Base-by-base conservation (phyloP, 805 yeast species). In the Pichia thaimueangensis region DNA sequence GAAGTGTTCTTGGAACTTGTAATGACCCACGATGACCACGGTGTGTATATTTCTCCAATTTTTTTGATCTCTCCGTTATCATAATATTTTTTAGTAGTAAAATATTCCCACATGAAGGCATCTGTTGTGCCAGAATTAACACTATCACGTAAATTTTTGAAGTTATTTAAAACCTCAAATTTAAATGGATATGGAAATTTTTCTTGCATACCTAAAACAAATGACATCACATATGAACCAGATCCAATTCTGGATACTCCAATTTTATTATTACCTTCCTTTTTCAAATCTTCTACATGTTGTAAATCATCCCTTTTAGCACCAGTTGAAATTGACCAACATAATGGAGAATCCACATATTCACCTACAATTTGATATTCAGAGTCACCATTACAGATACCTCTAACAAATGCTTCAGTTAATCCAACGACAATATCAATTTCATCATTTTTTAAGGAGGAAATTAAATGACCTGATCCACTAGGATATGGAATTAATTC, bases 11-110 rank as follows among this genome's bases (percentile, higher is more conserved):
- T 55, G 41, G 71, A 62, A 5, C 78, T 78, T 17, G 78, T 76
- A 37, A 87, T 71, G 13, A 86, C 89, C 96, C 96, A 88, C 2
- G 95, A 84, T 10, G 96, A 91, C 97, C 97, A 88, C 16, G 97
- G 97, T 0, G 97, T 88, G 63, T 83, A 85, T 44, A 88, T 87
- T 50, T 84, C 86, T 13, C 95, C 97, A 47, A 88, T 79, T 51
- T 75, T 69, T 63, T 83, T 86, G 63, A 89, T 80, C 54, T 87
- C 96, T 17, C 76, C 73, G 42, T 65, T 72, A 55, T 86, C 96
- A 60, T 84, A 86, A 65, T 85, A 88, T 58, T 76, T 78, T 58
- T 88, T 88, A 27, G 89, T 78, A 1, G 97, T 88, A 68, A 88
- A 88, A 62, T 84, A 74, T 57, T 88, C 97, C 97, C 97, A 88